These are phyloP conservation scores for Chlamydomonas schloesseri DNA, from an alignment of 139 green algal species.

Conservation along the genomic window DNA sequence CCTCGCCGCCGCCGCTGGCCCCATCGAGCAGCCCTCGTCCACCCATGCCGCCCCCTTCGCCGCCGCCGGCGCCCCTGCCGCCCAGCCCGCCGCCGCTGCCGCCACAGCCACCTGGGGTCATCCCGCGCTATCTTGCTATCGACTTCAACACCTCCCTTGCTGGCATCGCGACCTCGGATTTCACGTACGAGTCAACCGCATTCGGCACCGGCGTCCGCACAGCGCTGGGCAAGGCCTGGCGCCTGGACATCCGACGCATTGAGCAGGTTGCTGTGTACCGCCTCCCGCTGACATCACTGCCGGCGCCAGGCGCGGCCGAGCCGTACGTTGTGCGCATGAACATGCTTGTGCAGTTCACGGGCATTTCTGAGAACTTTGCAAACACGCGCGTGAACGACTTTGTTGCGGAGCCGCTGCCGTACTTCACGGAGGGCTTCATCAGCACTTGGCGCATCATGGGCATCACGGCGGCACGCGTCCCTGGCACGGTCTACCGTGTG, in stretches of 20 bases:
- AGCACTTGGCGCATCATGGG: background rate
- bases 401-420: background rate
- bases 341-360: background rate
- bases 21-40: background rate
- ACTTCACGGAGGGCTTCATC: background rate
- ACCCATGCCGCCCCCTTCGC: background rate
- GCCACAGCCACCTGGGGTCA: background rate
- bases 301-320: background rate
- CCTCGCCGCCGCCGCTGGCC: background rate
- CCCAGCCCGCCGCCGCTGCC: background rate
- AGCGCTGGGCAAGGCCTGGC: background rate
- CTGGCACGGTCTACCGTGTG: background rate
- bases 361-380: background rate
- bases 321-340: background rate
- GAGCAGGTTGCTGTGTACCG: background rate
- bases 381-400: background rate
- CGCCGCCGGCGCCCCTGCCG: background rate
- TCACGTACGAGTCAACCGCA: background rate
- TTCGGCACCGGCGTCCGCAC: background rate
- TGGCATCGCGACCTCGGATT: background rate
- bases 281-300: background rate
- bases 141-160: conserved; percentile 3
- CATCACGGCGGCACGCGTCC: background rate
- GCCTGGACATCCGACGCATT: background rate
- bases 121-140: background rate